phyloP scores from a whole-genome alignment of 2,329 filamentous ascomycete genomes.

The Aspergillus brunneoviolaceus region DNA sequence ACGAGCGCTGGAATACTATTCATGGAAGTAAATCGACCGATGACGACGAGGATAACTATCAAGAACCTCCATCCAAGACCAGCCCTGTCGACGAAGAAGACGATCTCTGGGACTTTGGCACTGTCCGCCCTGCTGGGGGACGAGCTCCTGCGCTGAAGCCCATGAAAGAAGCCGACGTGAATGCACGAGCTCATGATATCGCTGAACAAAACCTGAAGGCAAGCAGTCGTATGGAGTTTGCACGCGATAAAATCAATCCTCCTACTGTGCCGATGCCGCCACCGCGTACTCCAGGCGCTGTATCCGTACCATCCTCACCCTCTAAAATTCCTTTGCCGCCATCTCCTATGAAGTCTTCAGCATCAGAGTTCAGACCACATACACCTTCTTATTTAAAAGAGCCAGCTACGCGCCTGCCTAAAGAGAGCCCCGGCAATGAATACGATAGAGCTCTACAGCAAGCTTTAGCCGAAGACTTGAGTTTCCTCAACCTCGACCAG shows the following conservation, averaged over 20 bases:
- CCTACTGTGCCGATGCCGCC: slow-evolving; percentile 60
- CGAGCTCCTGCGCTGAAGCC: slow-evolving; percentile 64
- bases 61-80: slow-evolving; percentile 34
- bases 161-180: slow-evolving; percentile 79
- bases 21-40: slow-evolving; percentile 68
- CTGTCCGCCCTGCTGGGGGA: slow-evolving; percentile 73
- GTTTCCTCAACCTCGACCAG: slow-evolving; percentile 39
- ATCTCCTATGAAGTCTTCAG: slow-evolving; percentile 55
- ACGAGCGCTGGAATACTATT: slow-evolving; percentile 80
- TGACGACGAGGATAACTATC: slow-evolving; percentile 61
- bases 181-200: slow-evolving; percentile 61
- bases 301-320: slow-evolving; percentile 49
- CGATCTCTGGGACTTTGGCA: slow-evolving; percentile 98
- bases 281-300: slow-evolving; percentile 40
- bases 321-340: slow-evolving; percentile 61
- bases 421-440: slow-evolving; percentile 41
- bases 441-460: slow-evolving; percentile 45
- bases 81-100: slow-evolving; percentile 57
- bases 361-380: slow-evolving; percentile 52
- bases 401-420: slow-evolving; percentile 30
- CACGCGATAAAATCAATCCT: slow-evolving; percentile 43
- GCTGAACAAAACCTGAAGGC: slow-evolving; percentile 34
- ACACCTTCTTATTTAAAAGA: slow-evolving; percentile 50
- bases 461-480: slow-evolving; percentile 42
- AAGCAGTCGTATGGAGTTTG: slow-evolving; percentile 26